A percentile compares a stretch with the other conserved stretches of the same genome.
Conservation (phyloP, 345 rosid species). For the Salix caprea region DNA sequence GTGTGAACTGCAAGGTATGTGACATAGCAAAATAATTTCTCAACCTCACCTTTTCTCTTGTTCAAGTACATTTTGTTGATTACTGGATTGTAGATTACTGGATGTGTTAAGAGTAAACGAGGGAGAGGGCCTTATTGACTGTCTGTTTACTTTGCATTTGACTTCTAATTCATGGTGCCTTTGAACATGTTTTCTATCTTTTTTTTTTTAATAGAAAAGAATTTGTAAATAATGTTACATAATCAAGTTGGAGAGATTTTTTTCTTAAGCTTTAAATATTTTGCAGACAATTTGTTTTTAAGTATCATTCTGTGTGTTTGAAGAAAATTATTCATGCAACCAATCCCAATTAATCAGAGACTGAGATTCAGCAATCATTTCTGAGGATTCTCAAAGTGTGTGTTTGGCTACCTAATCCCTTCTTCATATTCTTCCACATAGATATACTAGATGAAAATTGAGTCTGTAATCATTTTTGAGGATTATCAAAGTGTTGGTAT, state of each 20-base stretch:
- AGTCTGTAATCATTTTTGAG: background rate
- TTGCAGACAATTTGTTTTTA: background rate
- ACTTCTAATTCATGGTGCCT: too few species aligned
- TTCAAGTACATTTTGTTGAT: too few species aligned
- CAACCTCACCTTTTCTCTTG: too few species aligned
- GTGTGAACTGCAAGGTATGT: too few species aligned
- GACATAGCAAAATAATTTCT: too few species aligned
- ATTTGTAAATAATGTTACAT: background rate
- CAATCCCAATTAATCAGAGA: background rate
- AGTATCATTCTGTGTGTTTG: background rate
- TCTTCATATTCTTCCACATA: background rate
- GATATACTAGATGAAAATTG: background rate
- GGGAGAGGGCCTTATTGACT: too few species aligned
- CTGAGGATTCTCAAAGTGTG: too few species aligned
- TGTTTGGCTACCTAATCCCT: background rate
- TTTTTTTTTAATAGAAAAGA: too few species aligned
- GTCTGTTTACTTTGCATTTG: too few species aligned
- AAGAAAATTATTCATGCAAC: background rate
- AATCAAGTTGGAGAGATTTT: background rate
- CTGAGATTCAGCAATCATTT: background rate
- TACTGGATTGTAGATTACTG: too few species aligned
- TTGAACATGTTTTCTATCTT: too few species aligned
- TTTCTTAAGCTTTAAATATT: background rate
- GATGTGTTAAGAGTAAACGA: too few species aligned
- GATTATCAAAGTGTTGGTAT: background rate